These are phyloP conservation scores for Karstenula rhodostoma DNA, from an alignment of 2,329 filamentous ascomycete genomes.

Conservation along the genomic window DNA sequence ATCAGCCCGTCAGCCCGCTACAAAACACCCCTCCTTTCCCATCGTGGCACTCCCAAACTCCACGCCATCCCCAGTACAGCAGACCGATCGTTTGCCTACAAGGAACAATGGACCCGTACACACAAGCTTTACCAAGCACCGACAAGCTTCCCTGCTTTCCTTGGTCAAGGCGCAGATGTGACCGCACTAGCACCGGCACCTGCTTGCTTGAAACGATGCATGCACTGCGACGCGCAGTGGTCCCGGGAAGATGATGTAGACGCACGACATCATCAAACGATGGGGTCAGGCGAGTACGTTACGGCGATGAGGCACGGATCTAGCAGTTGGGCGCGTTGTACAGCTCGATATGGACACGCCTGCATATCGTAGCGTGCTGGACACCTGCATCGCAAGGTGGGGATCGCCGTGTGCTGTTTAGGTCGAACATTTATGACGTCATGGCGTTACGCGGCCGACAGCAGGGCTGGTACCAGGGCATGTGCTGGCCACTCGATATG, in stretches of 20 bases:
- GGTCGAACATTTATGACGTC: background rate
- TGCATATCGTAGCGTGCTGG: background rate
- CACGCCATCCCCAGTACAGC: background rate
- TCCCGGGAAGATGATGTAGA: background rate
- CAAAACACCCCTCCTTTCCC: too few species aligned
- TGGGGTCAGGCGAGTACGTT: background rate
- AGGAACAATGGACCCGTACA: background rate
- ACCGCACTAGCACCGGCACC: constrained; percentile 7
- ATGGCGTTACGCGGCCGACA: background rate
- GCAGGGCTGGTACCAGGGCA: background rate
- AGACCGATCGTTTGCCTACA: background rate
- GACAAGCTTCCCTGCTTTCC: constrained; percentile 12
- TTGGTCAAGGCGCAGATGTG: constrained; percentile 8
- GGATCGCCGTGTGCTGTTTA: too few species aligned
- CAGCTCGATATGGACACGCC: background rate
- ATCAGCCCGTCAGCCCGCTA: too few species aligned
- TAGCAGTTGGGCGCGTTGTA: too few species aligned
- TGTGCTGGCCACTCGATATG: background rate
- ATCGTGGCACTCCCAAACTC: background rate
- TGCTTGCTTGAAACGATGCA: constrained; percentile 6
- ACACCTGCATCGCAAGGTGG: background rate
- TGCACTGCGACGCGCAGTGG: background rate
- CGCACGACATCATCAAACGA: background rate
- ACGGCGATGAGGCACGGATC: background rate
- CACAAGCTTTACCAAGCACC: constrained; percentile 16